Base-by-base conservation (phyloP, 345 rosid genomes). In the Angophora floribunda region DNA sequence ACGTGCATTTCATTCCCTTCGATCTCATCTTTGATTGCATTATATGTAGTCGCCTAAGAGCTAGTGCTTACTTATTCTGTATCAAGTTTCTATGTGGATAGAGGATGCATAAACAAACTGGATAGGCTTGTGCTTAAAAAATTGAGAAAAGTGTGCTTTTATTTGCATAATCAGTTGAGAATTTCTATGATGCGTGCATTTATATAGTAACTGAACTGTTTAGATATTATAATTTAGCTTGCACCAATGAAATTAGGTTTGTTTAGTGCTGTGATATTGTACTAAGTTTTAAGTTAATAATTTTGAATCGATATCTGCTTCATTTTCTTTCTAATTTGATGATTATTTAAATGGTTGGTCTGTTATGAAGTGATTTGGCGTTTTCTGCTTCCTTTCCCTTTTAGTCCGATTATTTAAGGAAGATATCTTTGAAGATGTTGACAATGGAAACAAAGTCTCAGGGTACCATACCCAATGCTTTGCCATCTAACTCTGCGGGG, bases 341-440 rank as follows among this genome's bases (percentile, higher is more conserved):
- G 87, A 61, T 49, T n/a, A n/a, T 63, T 63, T 63, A 63, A 4
- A 13, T 63, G 13, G 75, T 22, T 55, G 61, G 28, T 70, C 75
- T 79, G 15, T n/a, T 6, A 63, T 63, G 36, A 28, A 17, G 61
- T 57, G 47, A 28, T 80, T 6, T 86, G 24, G 88, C 10, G 79
- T 49, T 28, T 89, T 94, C 5, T 63, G 75, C 75, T 63, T 7
- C 75, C 36, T 63, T 63, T n/a, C 0, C 75, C 41, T n/a, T 63
- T 85, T 92, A 97, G 99, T 79, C 93, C 17, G 99, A 97, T 89
- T 97, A 96, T 92, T 90, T 97, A 53, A 93, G 94, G 91, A 96
- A 92, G 89, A 96, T 97, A 92, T 95, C 98, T 22, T 75, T 94
- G 94, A 97, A 96, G 96, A 94, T 97, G 99, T 93, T 95, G 86